A percentile compares a stretch with the other conserved stretches of the same genome.
Evolutionary conservation across 2,329 filamentous ascomycete genomes (phyloP).

Genomic region (Colletotrichum caudatum): DNA sequence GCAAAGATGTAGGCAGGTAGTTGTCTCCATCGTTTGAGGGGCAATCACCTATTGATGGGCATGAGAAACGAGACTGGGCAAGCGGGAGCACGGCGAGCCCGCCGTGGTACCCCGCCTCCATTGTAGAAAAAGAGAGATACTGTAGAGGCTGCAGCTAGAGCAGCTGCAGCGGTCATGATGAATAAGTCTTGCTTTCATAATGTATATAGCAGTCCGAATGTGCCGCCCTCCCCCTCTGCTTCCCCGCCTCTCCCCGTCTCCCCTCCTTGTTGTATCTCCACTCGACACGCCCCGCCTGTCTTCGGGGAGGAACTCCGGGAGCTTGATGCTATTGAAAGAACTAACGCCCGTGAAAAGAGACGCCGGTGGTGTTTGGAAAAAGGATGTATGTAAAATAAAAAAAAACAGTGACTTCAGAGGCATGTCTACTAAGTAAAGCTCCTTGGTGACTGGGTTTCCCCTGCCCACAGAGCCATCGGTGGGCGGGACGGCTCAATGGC

Average conservation of each 20-base stretch:
- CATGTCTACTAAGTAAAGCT: not conserved
- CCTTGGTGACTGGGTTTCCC: not conserved
- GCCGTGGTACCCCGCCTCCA: no score
- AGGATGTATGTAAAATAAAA: not conserved
- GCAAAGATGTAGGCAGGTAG: conserved; percentile 37
- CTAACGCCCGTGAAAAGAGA: conserved; percentile 5
- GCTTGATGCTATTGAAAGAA: conserved; percentile 11
- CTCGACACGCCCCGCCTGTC: conserved; percentile 6
- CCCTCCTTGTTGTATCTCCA: not conserved
- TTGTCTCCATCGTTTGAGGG: not conserved
- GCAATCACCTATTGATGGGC: not conserved
- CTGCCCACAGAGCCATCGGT: not conserved
- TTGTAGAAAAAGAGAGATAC: conserved; percentile 16
- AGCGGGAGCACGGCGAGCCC: not conserved
- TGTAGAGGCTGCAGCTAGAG: conserved; percentile 30
- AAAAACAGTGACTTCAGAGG: not conserved
- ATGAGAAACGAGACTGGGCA: not conserved
- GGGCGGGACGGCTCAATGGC: conserved; percentile 72
- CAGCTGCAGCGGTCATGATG: conserved; percentile 27
- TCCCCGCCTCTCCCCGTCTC: no score
- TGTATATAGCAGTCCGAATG: not conserved
- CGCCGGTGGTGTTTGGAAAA: not conserved
- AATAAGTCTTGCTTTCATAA: conserved; percentile 20
- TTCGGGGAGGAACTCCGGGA: not conserved
- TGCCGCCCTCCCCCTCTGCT: not conserved